Conservation (phyloP, 768 basidiomycete genomes). For the Lentinula lateritia region DNA sequence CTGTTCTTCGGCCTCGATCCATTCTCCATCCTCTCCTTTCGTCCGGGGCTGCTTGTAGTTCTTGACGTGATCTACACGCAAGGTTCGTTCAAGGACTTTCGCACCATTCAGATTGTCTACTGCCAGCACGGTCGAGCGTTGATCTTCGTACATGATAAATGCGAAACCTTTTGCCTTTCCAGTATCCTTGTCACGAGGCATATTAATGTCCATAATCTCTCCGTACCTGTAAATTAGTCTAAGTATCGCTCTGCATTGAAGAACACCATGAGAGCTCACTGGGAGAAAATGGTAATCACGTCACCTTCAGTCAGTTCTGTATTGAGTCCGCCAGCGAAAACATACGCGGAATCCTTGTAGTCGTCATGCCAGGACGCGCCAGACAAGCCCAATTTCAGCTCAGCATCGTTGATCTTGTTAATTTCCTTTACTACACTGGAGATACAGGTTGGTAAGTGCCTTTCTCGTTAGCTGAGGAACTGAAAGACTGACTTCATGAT, state of each 20-base stretch:
- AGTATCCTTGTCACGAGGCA: constrained; percentile 91
- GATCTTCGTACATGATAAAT: constrained; percentile 99
- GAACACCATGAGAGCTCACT: constrained; percentile 46
- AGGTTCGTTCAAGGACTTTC: constrained; percentile 74
- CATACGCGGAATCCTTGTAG: constrained; percentile 95
- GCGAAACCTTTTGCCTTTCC: constrained; percentile 90
- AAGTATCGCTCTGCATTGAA: constrained; percentile 2
- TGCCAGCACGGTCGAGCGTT: constrained; percentile 90
- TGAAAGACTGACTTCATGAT: constrained; percentile 64
- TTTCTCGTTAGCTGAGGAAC: neutral
- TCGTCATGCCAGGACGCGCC: constrained; percentile 93
- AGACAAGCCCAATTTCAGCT: constrained; percentile 70
- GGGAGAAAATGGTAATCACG: constrained; percentile 95
- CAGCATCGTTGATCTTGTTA: constrained; percentile 85
- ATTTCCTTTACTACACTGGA: constrained; percentile 89
- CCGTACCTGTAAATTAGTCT: constrained; percentile 64
- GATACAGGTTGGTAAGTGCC: constrained; percentile 1
- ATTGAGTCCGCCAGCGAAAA: constrained; percentile 87
- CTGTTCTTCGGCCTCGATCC: constrained; percentile 79
- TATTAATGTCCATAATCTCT: constrained; percentile 92
- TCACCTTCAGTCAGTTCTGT: constrained; percentile 95
- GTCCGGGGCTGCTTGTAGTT: constrained; percentile 84
- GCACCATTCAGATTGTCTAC: constrained; percentile 99
- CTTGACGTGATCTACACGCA: constrained; percentile 91
- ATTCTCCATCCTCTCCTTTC: constrained; percentile 80